These are phyloP conservation scores for Colletotrichum plurivorum DNA, from an alignment of 2,329 filamentous ascomycete genomes.

Conservation along the genomic window DNA sequence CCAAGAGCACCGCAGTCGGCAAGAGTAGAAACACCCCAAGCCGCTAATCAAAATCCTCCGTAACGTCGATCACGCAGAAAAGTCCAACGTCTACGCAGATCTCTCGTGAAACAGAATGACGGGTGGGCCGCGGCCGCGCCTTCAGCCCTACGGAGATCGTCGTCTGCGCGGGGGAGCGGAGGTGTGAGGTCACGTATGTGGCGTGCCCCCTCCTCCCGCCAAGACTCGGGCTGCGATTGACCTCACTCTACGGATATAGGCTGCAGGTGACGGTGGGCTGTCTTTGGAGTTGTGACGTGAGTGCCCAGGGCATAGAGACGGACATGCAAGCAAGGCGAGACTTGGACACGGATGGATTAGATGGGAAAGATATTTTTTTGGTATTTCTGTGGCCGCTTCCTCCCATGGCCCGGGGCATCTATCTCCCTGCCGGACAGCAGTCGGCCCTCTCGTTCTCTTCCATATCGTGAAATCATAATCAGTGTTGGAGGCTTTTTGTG, in stretches of 20 bases:
- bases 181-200: constrained; percentile 23
- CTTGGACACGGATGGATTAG: too few relatives aligned
- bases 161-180: constrained; percentile 1
- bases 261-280: background rate
- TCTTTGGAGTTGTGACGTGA: too few relatives aligned
- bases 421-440: too few relatives aligned
- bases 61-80: background rate
- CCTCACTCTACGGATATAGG: background rate
- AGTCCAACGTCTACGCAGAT: background rate
- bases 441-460: constrained; percentile 10
- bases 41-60: too few relatives aligned
- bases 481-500: constrained; percentile 7
- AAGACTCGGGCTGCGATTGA: background rate
- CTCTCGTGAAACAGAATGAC: background rate
- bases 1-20: too few relatives aligned
- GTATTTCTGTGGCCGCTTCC: background rate
- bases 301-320: too few relatives aligned
- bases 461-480: constrained; percentile 38
- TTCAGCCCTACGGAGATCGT: constrained; percentile 36
- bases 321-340: too few relatives aligned
- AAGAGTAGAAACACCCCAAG: too few relatives aligned
- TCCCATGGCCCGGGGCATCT: background rate
- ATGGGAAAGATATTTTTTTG: background rate
- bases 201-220: constrained; percentile 14
- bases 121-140: too few relatives aligned